Conservation (phyloP, 2,329 filamentous ascomycete genomes). For the Colletotrichum sp. region DNA sequence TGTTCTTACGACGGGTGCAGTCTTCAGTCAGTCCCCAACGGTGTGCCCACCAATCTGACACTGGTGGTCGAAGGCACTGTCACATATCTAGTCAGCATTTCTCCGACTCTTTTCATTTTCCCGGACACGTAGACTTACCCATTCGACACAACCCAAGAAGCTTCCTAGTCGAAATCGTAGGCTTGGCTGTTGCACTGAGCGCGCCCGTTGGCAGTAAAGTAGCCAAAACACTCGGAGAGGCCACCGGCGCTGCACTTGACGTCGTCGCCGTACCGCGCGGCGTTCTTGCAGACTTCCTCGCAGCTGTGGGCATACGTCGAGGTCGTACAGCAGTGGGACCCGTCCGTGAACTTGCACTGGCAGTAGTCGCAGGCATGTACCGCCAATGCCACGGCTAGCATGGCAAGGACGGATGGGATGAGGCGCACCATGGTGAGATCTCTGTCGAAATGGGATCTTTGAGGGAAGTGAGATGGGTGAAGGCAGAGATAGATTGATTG, state of each 20-base stretch:
- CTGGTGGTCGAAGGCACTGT: background rate
- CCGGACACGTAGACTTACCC: rapidly evolving
- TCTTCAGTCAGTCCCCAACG: too few relatives aligned
- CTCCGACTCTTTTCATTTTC: rapidly evolving
- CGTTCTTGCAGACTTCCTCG: background rate
- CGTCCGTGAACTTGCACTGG: background rate
- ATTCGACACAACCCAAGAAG: background rate
- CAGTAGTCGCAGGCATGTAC: background rate
- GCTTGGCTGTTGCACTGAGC: background rate
- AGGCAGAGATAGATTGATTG: background rate
- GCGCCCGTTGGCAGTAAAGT: background rate
- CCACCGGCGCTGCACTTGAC: background rate
- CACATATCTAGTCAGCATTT: background rate
- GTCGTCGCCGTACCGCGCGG: background rate
- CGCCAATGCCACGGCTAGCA: background rate
- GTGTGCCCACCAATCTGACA: too few relatives aligned
- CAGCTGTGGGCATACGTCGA: background rate
- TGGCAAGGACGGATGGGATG: background rate
- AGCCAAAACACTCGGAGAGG: background rate
- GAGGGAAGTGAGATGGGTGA: background rate
- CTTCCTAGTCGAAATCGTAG: rapidly evolving
- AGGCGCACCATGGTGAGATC: rapidly evolving
- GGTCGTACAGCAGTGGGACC: background rate
- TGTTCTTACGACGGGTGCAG: too few relatives aligned
- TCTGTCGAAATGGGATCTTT: background rate